phyloP scores from a whole-genome alignment of 345 rosid species.

The Citrus inodora region DNA sequence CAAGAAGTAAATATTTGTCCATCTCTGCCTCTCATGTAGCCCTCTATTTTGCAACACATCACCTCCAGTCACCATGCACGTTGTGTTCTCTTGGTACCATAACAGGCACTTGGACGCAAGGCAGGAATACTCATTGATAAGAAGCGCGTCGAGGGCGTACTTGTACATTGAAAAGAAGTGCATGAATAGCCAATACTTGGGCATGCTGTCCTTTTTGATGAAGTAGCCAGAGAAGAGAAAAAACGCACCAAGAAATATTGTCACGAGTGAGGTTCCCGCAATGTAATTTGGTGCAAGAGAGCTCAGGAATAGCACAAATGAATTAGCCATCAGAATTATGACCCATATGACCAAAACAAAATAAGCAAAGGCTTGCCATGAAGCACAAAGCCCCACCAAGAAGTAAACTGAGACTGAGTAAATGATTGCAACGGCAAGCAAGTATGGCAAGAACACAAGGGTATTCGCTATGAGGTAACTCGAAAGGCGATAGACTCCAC shows the following conservation, averaged over 20 bases:
- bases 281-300: constrained; percentile 92
- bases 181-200: constrained; percentile 94
- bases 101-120: constrained; percentile 54
- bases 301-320: constrained; percentile 83
- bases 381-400: constrained; percentile 75
- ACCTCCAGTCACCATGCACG: constrained; percentile 65
- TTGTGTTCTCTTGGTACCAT: constrained; percentile 50
- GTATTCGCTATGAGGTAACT: constrained; percentile 82
- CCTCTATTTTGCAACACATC: constrained; percentile 71
- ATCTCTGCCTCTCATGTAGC: constrained; percentile 55
- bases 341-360: constrained; percentile 81
- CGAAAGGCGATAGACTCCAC: constrained; percentile 81
- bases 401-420: constrained; percentile 76
- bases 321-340: constrained; percentile 78
- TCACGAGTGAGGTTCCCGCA: constrained; percentile 76
- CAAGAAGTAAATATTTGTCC: constrained; percentile 72
- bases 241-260: constrained; percentile 66
- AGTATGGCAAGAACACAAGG: constrained; percentile 80
- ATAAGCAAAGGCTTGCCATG: constrained; percentile 76
- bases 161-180: constrained; percentile 91
- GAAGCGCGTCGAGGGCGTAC: constrained; percentile 81
- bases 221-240: constrained; percentile 95
- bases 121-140: constrained; percentile 89
- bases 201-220: constrained; percentile 70
- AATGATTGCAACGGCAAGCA: constrained; percentile 55